These are phyloP conservation scores for Kazachstania bromeliacearum DNA, from an alignment of 805 yeast genomes.

Conservation along the genomic window DNA sequence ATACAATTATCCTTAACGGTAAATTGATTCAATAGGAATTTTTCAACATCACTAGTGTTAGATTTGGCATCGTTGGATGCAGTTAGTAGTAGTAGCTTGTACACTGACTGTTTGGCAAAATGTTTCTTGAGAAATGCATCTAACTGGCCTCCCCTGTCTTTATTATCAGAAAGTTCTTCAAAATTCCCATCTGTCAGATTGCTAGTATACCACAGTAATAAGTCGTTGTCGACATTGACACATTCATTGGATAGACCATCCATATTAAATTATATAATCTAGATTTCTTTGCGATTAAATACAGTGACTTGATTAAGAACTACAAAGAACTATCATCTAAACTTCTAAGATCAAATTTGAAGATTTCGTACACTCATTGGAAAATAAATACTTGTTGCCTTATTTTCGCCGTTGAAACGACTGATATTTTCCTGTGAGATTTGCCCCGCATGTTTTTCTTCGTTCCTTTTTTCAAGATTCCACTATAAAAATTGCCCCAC, in stretches of 20 bases:
- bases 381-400: too few relatives aligned
- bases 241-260: neutral
- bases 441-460: too few relatives aligned
- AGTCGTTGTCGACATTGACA: constrained; percentile 15
- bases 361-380: too few relatives aligned
- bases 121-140: constrained; percentile 14
- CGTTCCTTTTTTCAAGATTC: too few relatives aligned
- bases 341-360: too few relatives aligned
- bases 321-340: too few relatives aligned
- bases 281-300: too few relatives aligned
- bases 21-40: constrained; percentile 1
- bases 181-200: constrained; percentile 27
- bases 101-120: neutral
- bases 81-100: constrained; percentile 2
- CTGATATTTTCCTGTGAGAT: too few relatives aligned
- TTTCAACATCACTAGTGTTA: neutral
- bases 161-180: constrained; percentile 24
- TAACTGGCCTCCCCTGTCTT: constrained; percentile 12
- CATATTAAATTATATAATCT: neutral
- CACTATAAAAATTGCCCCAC: too few relatives aligned
- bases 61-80: neutral
- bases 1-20: constrained; percentile 1
- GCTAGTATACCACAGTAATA: constrained; percentile 29
- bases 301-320: too few relatives aligned
- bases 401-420: too few relatives aligned